Percentiles rank a stretch among this genome's conserved stretches.
phyloP scores from a whole-genome alignment of 495 filamentous ascomycete species.

The Rusavskia elegans region DNA sequence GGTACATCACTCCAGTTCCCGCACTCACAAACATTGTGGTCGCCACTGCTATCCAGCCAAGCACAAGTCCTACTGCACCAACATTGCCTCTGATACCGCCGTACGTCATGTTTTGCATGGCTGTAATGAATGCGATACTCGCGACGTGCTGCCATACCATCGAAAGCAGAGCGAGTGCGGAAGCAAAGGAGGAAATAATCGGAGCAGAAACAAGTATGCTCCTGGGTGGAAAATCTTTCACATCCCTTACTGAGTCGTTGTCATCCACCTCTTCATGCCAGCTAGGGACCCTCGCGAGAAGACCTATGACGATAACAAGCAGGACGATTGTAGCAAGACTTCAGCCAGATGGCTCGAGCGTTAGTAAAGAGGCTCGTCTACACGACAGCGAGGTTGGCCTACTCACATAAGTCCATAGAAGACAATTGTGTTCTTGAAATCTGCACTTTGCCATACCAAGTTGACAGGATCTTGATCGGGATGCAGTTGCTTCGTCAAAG shows the following conservation, averaged over 20 bases:
- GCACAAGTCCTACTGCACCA: conserved; percentile 7
- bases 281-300: conserved; percentile 67
- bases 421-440: conserved; percentile 69
- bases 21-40: conserved; percentile 6
- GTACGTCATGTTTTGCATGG: conserved; percentile 11
- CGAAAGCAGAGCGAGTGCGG: conserved; percentile 63
- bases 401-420: conserved; percentile 62
- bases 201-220: conserved; percentile 61
- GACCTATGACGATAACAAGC: conserved; percentile 57
- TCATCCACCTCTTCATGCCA: conserved; percentile 62
- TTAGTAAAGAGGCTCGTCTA: background rate
- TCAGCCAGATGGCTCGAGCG: background rate
- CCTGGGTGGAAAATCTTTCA: conserved; percentile 64
- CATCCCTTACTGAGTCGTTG: conserved; percentile 47
- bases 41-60: conserved; percentile 14
- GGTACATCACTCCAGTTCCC: conserved; percentile 11
- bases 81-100: conserved; percentile 12
- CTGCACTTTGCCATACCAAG: conserved; percentile 61
- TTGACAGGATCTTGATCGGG: conserved; percentile 67
- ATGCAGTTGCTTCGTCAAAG: conserved; percentile 49
- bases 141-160: conserved; percentile 44
- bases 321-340: conserved; percentile 73
- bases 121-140: conserved; percentile 13
- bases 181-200: conserved; percentile 64
- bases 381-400: background rate